Conservation (phyloP, 148 eudicot genomes). For the Polygonum maritimum region DNA sequence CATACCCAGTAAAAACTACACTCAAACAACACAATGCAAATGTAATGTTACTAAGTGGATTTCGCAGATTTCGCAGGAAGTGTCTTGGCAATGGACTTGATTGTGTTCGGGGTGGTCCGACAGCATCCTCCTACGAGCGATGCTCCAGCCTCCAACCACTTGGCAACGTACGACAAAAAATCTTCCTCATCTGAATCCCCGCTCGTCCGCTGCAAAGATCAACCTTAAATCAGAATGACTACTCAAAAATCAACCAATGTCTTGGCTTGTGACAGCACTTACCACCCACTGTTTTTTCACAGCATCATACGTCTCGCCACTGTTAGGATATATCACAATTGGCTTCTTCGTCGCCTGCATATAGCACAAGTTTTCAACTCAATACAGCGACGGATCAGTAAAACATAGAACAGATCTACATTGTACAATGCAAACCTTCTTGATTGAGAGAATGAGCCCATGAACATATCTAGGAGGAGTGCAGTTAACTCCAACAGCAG, state of each 20-base stretch:
- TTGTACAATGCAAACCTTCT: conserved; percentile 23
- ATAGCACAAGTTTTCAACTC: too few relatives aligned
- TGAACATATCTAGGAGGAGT: conserved; percentile 53
- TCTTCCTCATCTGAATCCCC: conserved; percentile 39
- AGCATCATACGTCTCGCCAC: conserved; percentile 55
- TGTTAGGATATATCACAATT: conserved; percentile 54
- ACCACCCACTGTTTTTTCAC: conserved; percentile 53
- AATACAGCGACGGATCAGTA: too few relatives aligned
- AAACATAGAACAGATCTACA: too few relatives aligned
- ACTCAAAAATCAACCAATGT: too few relatives aligned
- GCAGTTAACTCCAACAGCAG: conserved; percentile 66
- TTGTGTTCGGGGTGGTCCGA: conserved; percentile 67
- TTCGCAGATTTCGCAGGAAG: background rate
- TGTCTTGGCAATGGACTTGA: conserved; percentile 42
- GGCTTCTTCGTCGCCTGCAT: conserved; percentile 43
- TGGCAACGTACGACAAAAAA: conserved; percentile 53
- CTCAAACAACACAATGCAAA: too few relatives aligned
- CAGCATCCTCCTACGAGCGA: conserved; percentile 74
- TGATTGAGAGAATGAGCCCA: conserved; percentile 35
- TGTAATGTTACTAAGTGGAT: background rate
- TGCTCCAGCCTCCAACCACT: conserved; percentile 65
- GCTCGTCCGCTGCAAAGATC: conserved; percentile 17
- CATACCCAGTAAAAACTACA: too few relatives aligned
- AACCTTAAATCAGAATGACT: background rate
- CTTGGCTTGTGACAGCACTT: conserved; percentile 3